Base-by-base conservation (phyloP, 2,329 filamentous ascomycete genomes). In the Arthroderma sp. region DNA sequence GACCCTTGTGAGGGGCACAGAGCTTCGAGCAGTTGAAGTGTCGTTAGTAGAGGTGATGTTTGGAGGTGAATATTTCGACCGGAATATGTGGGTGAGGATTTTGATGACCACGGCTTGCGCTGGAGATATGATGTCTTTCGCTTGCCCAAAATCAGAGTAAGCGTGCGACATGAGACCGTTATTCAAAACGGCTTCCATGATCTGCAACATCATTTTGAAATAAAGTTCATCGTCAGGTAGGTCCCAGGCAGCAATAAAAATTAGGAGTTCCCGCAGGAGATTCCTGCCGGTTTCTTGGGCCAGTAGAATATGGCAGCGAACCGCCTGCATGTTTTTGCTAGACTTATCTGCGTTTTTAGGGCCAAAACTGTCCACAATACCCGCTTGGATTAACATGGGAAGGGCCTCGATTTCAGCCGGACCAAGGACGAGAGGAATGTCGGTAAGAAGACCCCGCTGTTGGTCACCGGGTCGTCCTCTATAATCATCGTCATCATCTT, bases 191-290 rank as follows among this genome's bases (percentile, higher is more conserved):
- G 89, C 86, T 59, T 94, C 86, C 66, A 95, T 86, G 48, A 96
- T 94, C 63, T 95, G 88, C 38, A 87, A 83, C 63, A 93, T 95
- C 61, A 95, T 86, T 61, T 94, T 89, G 69, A 94, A 95, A 57
- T 95, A 94, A 33, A 94, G 77, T 49, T 93, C 87, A 48, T 89
- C 82, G 60, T 96, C 88, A 36, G 86, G 83, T 56, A 95, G 80
- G 58, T 95, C 89, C 89, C 89, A 96, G 6, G 94, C 88, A 4
- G 89, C 89, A 50, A 95, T 94, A 61, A 95, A 95, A 47, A 96
- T 93, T 37, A 96, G 72, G 56, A 96, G 77, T 62, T 96, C 89
- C 45, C 89, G 75, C 1, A 96, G 71, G 3, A 96, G 70, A 58
- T 93, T 94, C 53, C 88, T 81, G 3, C 89, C 89, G 50, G 86